Conservation (phyloP, 192 early-diverging fungal species). For the Thoreauomyces humboldtii region DNA sequence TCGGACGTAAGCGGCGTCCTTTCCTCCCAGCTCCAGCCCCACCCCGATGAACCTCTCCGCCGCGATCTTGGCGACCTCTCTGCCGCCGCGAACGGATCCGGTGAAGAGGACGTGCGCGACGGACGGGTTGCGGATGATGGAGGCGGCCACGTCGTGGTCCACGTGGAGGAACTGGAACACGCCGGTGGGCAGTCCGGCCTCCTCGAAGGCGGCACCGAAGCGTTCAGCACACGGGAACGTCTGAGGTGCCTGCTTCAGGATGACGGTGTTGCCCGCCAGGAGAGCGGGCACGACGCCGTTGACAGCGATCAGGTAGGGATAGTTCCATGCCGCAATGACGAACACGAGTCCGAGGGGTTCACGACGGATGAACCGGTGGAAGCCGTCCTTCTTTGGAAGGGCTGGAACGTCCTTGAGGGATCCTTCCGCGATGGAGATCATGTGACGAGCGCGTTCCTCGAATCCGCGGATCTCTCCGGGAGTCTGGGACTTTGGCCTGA, state of each 20-base stretch:
- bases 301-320: constrained; percentile 74
- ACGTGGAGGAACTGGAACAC: constrained; percentile 57
- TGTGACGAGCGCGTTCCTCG: constrained; percentile 62
- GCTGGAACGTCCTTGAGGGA: constrained; percentile 53
- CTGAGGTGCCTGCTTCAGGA: constrained; percentile 79
- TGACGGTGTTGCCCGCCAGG: constrained; percentile 72
- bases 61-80: constrained; percentile 56
- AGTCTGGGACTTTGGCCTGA: constrained; percentile 57
- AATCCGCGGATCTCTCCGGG: constrained; percentile 72
- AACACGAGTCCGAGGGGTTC: constrained; percentile 71
- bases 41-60: constrained; percentile 53
- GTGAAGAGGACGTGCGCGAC: constrained; percentile 75
- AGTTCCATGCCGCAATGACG: constrained; percentile 77
- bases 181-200: constrained; percentile 65
- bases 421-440: constrained; percentile 66
- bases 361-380: constrained; percentile 61
- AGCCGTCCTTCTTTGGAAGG: constrained; percentile 52
- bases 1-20: constrained; percentile 80
- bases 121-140: constrained; percentile 54
- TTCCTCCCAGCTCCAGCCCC: constrained; percentile 80
- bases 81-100: constrained; percentile 70
- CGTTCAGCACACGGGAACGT: constrained; percentile 74
- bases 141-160: constrained; percentile 42
- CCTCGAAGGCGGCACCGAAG: constrained; percentile 59
- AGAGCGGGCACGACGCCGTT: constrained; percentile 78